Evolutionary conservation across 345 rosid species (phyloP).

Genomic region (Brassica napus): Da-Ae NC_063435.1:12056001-12056500

Average conservation of each 20-base stretch:
- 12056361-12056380: constrained; percentile 1
- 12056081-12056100: constrained; percentile 48
- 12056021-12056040: constrained; percentile 67
- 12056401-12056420: not conserved
- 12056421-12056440: constrained; percentile 22
- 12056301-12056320: constrained; percentile 14
- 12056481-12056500: no score
- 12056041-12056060: constrained; percentile 39
- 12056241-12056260: constrained; percentile 31
- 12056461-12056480: not conserved
- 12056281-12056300: not conserved
- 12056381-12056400: not conserved
- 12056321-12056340: constrained; percentile 32
- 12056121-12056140: constrained; percentile 77
- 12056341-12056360: not conserved
- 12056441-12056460: constrained; percentile 17
- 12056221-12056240: constrained; percentile 44
- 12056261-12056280: constrained; percentile 29
- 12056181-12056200: constrained; percentile 51
- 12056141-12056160: constrained; percentile 37
- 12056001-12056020: constrained; percentile 74
- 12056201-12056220: constrained; percentile 66
- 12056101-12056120: constrained; percentile 48
- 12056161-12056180: constrained; percentile 12
- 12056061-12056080: constrained; percentile 60